A percentile compares a stretch with the other conserved stretches of the same genome.
phyloP scores from a whole-genome alignment of 2,329 filamentous ascomycete species.

The Penicillium sp. region DNA sequence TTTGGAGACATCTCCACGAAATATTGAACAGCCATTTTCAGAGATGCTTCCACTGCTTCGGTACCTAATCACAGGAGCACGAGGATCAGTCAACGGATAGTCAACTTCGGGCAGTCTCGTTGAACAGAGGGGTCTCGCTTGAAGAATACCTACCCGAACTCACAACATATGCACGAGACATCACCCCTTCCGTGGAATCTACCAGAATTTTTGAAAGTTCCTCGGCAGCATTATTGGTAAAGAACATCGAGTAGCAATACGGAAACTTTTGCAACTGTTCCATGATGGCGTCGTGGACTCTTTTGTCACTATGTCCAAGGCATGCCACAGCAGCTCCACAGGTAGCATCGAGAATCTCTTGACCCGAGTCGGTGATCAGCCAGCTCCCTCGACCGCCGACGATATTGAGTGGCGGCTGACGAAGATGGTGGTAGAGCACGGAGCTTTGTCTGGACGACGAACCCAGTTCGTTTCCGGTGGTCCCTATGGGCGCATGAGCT shows the following conservation, averaged over 20 bases:
- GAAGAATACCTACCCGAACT: conserved; percentile 44
- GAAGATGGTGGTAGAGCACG: conserved; percentile 48
- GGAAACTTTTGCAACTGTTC: conserved; percentile 52
- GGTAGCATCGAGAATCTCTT: conserved; percentile 59
- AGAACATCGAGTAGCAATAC: conserved; percentile 54
- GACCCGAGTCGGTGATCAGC: conserved; percentile 44
- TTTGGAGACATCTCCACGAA: conserved; percentile 49
- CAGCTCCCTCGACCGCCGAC: conserved; percentile 43
- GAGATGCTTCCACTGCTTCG: conserved; percentile 60
- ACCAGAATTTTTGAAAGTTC: conserved; percentile 45
- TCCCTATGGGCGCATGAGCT: background rate
- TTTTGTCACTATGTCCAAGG: conserved; percentile 59
- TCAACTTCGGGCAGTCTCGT: background rate
- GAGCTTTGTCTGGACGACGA: conserved; percentile 13
- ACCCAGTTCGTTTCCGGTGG: background rate
- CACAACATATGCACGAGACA: conserved; percentile 51
- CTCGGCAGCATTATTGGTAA: conserved; percentile 48
- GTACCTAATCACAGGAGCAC: conserved; percentile 40
- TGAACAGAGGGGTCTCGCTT: background rate
- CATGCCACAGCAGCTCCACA: conserved; percentile 67
- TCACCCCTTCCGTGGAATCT: conserved; percentile 45
- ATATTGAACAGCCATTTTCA: conserved; percentile 62
- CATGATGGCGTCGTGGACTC: conserved; percentile 55
- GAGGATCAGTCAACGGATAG: conserved; percentile 2
- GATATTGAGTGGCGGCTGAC: conserved; percentile 39